These are phyloP conservation scores for Populus tremula DNA, from an alignment of 345 rosid species.

Conservation along the genomic window DNA sequence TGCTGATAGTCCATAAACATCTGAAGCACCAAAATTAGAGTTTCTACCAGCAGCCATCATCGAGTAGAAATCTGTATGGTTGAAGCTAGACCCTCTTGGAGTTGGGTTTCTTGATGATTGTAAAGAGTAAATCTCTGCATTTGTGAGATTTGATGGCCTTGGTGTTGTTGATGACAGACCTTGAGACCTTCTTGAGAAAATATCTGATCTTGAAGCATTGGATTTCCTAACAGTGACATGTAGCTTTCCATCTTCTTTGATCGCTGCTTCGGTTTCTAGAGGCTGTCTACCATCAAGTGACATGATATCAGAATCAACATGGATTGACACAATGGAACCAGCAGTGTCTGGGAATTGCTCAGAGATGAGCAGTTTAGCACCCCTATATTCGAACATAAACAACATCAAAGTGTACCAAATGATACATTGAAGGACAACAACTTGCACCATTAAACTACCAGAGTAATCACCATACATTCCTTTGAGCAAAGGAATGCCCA, in stretches of 20 bases:
- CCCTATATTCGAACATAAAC: constrained; percentile 85
- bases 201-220: constrained; percentile 68
- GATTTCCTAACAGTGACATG: constrained; percentile 89
- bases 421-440: constrained; percentile 90
- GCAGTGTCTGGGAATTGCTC: constrained; percentile 98
- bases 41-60: constrained; percentile 83
- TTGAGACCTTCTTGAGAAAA: constrained; percentile 57
- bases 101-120: constrained; percentile 77
- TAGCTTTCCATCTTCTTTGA: constrained; percentile 82
- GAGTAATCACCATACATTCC: constrained; percentile 81
- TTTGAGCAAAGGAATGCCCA: constrained; percentile 87
- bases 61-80: constrained; percentile 78
- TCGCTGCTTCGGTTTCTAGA: constrained; percentile 80
- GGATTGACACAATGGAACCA: constrained; percentile 83
- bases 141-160: constrained; percentile 82
- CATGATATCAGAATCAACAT: constrained; percentile 84
- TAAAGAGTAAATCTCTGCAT: constrained; percentile 87
- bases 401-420: constrained; percentile 94
- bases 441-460: constrained; percentile 86
- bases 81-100: constrained; percentile 90
- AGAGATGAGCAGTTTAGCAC: constrained; percentile 77
- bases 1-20: constrained; percentile 53
- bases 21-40: constrained; percentile 75
- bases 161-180: constrained; percentile 67
- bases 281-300: constrained; percentile 78